These are phyloP conservation scores for Penicillium coprophilum DNA, from an alignment of 495 filamentous ascomycete genomes.

Conservation along the genomic window DNA sequence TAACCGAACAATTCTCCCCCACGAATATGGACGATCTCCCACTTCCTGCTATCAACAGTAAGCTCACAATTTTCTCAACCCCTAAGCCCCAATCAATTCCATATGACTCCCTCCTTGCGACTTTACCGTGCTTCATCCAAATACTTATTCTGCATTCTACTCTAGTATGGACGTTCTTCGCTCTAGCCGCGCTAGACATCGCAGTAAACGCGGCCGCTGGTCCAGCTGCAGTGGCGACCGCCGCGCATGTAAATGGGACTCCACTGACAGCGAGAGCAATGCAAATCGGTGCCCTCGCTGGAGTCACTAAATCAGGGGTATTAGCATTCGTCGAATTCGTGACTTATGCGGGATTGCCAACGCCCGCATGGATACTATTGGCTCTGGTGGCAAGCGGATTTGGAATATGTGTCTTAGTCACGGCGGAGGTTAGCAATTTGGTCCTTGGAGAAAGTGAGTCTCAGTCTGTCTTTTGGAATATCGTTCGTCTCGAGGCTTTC, in stretches of 20 bases:
- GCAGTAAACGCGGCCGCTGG: slow-evolving; percentile 21
- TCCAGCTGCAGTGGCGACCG: slow-evolving; percentile 20
- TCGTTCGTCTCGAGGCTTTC: background rate
- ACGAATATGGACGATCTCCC: slow-evolving; percentile 3
- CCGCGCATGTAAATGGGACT: slow-evolving; percentile 18
- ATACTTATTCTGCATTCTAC: background rate
- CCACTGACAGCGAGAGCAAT: slow-evolving; percentile 14
- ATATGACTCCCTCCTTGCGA: background rate
- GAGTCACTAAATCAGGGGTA: slow-evolving; percentile 18
- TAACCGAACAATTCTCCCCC: background rate
- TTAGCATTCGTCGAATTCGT: slow-evolving; percentile 17
- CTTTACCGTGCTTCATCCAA: background rate
- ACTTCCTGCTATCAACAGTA: slow-evolving; percentile 16
- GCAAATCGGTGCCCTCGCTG: slow-evolving; percentile 17
- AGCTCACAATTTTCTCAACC: background rate
- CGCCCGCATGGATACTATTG: slow-evolving; percentile 16
- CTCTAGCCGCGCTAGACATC: slow-evolving; percentile 19
- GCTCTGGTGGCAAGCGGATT: slow-evolving; percentile 19
- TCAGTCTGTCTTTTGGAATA: too few species aligned
- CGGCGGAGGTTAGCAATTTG: slow-evolving; percentile 20
- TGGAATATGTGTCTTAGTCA: slow-evolving; percentile 19
- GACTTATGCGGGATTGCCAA: slow-evolving; percentile 16
- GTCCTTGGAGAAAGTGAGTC: slow-evolving; percentile 21
- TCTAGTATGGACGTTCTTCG: slow-evolving; percentile 20
- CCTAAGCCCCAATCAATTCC: background rate